These are phyloP conservation scores for Trifolium dubium DNA, from an alignment of 306 rosid species.

Conservation along the genomic window DNA sequence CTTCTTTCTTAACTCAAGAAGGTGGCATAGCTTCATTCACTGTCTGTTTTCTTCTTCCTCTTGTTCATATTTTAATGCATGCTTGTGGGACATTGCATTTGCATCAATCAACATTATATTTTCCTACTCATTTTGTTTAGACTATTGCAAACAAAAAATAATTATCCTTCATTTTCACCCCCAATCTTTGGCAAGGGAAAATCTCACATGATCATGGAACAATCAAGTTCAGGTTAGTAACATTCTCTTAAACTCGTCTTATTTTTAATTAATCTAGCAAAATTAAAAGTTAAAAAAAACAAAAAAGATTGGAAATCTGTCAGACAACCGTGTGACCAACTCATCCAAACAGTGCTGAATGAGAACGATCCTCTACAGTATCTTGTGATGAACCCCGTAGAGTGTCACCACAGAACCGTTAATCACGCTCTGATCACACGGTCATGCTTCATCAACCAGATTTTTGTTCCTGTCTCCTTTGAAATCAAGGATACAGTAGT, in stretches of 20 bases:
- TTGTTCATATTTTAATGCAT: no score
- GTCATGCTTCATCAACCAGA: background rate
- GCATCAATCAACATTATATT: no score
- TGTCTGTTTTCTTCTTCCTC: no score
- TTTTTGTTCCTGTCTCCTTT: background rate
- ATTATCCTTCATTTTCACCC: no score
- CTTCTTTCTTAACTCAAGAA: no score
- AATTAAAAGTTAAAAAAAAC: no score
- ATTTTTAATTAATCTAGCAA: background rate
- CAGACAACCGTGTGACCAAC: background rate
- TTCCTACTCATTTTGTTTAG: no score
- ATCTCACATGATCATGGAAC: background rate
- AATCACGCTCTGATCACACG: constrained; percentile 20
- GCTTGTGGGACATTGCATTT: no score
- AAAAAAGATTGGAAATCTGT: background rate
- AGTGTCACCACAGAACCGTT: background rate
- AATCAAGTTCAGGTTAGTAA: background rate
- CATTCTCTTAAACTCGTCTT: background rate
- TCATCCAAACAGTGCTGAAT: background rate
- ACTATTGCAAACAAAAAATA: no score
- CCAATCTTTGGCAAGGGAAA: no score
- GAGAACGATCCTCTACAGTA: background rate
- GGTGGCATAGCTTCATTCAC: no score
- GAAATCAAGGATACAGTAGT: background rate
- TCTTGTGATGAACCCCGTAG: background rate